A percentile compares a stretch with the other conserved stretches of the same genome.
Evolutionary conservation across 2,329 filamentous ascomycete genomes (phyloP).

Genomic region (Ascosphaera acerosa): DNA sequence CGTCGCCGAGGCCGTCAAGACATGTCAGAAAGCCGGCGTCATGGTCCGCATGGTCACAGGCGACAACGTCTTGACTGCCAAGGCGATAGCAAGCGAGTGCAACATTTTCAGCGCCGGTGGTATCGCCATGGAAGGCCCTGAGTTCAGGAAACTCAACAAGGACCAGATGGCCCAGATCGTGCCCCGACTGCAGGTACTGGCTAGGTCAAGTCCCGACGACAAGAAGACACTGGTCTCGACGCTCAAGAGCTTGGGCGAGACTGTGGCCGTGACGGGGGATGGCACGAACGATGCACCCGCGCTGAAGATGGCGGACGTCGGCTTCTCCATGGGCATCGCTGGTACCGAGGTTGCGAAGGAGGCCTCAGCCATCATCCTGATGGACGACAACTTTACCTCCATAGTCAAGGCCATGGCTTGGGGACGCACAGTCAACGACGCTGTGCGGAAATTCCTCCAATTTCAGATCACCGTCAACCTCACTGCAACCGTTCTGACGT

Average conservation of each 20-base stretch:
- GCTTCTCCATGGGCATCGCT: conserved; percentile 42
- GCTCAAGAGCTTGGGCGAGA: conserved; percentile 36
- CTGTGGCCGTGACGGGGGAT: conserved; percentile 37
- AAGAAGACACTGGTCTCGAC: conserved; percentile 37
- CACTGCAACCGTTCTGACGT: conserved; percentile 67
- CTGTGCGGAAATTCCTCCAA: conserved; percentile 39
- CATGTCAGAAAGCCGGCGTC: conserved; percentile 42
- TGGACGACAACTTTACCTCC: conserved; percentile 39
- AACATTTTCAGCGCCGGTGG: conserved; percentile 37
- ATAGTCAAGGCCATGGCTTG: conserved; percentile 42
- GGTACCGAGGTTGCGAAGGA: conserved; percentile 44
- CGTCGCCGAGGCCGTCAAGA: conserved; percentile 39
- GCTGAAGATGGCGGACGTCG: conserved; percentile 38
- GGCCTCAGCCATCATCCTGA: conserved; percentile 39
- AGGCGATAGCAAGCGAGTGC: conserved; percentile 47
- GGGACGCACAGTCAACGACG: conserved; percentile 44
- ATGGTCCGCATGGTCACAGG: conserved; percentile 47
- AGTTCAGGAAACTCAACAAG: conserved; percentile 35
- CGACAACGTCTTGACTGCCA: conserved; percentile 46
- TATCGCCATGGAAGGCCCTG: conserved; percentile 42
- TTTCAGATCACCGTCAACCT: conserved; percentile 58
- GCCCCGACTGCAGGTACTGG: conserved; percentile 35
- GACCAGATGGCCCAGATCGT: conserved; percentile 32
- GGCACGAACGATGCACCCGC: conserved; percentile 42
- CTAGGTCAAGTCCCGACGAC: conserved; percentile 40